Conservation (phyloP, 768 basidiomycete genomes). For the Kondoa subrosea region DNA sequence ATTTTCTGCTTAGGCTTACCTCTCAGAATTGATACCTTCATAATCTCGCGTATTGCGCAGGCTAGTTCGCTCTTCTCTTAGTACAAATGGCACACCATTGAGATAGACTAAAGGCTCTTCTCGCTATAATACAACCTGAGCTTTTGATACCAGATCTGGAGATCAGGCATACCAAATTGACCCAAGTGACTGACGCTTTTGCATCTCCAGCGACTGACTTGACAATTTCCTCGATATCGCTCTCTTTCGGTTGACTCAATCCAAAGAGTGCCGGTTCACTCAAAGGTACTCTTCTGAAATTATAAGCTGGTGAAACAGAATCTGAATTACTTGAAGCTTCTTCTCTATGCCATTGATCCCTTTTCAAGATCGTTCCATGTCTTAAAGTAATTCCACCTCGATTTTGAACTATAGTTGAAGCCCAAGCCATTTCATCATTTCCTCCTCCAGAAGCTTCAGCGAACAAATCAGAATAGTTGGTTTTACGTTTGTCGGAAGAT, state of each 20-base stretch:
- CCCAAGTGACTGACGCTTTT: conserved; percentile 65
- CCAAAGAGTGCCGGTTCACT: conserved; percentile 58
- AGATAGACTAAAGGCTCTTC: conserved; percentile 61
- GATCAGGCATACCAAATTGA: conserved; percentile 47
- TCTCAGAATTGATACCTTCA: not conserved
- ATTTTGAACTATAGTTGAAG: conserved; percentile 81
- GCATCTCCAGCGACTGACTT: conserved; percentile 44
- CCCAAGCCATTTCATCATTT: conserved; percentile 80
- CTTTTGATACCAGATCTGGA: too few species aligned
- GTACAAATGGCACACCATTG: conserved; percentile 79
- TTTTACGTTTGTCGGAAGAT: conserved; percentile 43
- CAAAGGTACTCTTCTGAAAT: conserved; percentile 68
- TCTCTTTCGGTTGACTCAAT: conserved; percentile 76
- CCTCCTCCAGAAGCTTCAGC: conserved; percentile 49
- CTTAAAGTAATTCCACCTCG: conserved; percentile 86
- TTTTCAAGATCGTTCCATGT: conserved; percentile 53
- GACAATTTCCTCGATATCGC: conserved; percentile 61
- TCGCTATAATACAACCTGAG: not conserved
- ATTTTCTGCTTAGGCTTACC: not conserved
- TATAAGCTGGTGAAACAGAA: conserved; percentile 78
- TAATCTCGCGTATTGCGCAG: conserved; percentile 56
- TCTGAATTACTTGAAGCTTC: conserved; percentile 5
- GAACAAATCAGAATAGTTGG: not conserved
- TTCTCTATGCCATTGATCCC: conserved; percentile 32
- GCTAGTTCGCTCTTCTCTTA: conserved; percentile 54